Evolutionary conservation across 177 flowering plant species (phyloP).

Genomic region (Vitis hybrid): DNA sequence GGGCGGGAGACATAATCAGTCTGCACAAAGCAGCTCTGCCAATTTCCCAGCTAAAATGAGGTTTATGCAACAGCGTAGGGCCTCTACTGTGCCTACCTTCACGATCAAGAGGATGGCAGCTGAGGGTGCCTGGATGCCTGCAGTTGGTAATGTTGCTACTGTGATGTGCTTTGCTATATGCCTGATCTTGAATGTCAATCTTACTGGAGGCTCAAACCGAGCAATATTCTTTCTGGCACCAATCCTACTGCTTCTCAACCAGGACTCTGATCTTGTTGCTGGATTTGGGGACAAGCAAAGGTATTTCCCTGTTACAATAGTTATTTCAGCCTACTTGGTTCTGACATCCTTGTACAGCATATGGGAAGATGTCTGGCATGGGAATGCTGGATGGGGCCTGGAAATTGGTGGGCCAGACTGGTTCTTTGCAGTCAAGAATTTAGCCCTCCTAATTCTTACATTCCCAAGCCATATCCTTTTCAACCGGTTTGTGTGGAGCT

Average conservation of each 20-base stretch:
- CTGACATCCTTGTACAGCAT: conserved; percentile 74
- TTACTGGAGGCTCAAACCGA: conserved; percentile 95
- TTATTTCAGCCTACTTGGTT: conserved; percentile 70
- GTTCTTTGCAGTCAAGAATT: conserved; percentile 89
- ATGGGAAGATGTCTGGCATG: conserved; percentile 96
- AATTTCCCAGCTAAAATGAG: conserved; percentile 66
- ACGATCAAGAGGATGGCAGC: conserved; percentile 86
- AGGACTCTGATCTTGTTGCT: conserved; percentile 92
- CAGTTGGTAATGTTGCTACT: conserved; percentile 97
- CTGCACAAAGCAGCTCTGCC: conserved; percentile 45
- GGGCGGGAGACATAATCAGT: conserved; percentile 45
- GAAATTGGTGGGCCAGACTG: conserved; percentile 94
- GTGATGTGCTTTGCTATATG: conserved; percentile 93
- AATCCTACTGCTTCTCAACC: conserved; percentile 85
- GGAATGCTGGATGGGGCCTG: conserved; percentile 86
- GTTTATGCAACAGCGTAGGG: conserved; percentile 81
- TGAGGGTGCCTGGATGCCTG: conserved; percentile 99
- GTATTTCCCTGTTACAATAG: conserved; percentile 86
- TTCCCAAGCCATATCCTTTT: conserved; percentile 94
- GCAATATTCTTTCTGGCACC: conserved; percentile 96
- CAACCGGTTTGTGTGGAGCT: conserved; percentile 93
- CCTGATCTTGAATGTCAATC: conserved; percentile 69
- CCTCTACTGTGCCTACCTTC: conserved; percentile 63
- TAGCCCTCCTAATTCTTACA: conserved; percentile 84
- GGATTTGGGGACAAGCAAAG: conserved; percentile 99